Evolutionary conservation across 345 rosid genomes (phyloP).

Genomic region (Murraya koenigii): DNA sequence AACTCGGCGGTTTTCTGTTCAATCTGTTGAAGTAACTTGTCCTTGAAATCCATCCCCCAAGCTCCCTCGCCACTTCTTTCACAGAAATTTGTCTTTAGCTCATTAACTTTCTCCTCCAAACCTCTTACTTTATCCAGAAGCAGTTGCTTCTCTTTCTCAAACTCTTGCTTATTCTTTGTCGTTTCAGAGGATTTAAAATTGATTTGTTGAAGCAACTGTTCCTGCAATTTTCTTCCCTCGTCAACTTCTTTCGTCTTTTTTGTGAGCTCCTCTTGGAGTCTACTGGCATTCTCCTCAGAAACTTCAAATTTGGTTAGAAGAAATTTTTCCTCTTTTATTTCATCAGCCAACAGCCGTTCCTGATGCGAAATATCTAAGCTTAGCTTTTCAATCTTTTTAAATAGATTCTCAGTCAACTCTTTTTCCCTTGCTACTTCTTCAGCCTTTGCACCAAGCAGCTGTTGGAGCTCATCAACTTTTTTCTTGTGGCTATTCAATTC

Average conservation of each 20-base stretch:
- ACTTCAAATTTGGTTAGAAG: constrained; percentile 29
- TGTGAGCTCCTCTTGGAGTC: constrained; percentile 40
- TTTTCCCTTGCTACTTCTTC: constrained; percentile 31
- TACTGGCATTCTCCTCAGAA: constrained; percentile 41
- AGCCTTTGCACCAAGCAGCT: constrained; percentile 35
- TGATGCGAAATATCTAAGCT: constrained; percentile 20
- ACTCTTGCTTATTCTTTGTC: constrained; percentile 35
- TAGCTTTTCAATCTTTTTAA: constrained; percentile 33
- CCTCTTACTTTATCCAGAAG: constrained; percentile 33
- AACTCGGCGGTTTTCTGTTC: constrained; percentile 43
- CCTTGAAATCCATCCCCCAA: constrained; percentile 31
- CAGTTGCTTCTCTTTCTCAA: constrained; percentile 34
- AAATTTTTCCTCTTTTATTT: constrained; percentile 41
- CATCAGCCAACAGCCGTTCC: constrained; percentile 30
- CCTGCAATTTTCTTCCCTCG: constrained; percentile 31
- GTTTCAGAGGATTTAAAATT: constrained; percentile 27
- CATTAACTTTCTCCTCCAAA: constrained; percentile 41
- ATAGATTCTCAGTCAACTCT: constrained; percentile 31
- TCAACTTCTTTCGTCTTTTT: constrained; percentile 39
- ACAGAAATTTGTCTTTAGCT: constrained; percentile 30
- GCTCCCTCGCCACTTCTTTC: constrained; percentile 24
- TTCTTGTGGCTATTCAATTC: constrained; percentile 40
- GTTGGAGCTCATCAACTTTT: constrained; percentile 38
- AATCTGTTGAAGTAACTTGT: constrained; percentile 39
- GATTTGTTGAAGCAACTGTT: constrained; percentile 38